phyloP scores from a whole-genome alignment of 345 rosid genomes.

The Adansonia digitata region DNA sequence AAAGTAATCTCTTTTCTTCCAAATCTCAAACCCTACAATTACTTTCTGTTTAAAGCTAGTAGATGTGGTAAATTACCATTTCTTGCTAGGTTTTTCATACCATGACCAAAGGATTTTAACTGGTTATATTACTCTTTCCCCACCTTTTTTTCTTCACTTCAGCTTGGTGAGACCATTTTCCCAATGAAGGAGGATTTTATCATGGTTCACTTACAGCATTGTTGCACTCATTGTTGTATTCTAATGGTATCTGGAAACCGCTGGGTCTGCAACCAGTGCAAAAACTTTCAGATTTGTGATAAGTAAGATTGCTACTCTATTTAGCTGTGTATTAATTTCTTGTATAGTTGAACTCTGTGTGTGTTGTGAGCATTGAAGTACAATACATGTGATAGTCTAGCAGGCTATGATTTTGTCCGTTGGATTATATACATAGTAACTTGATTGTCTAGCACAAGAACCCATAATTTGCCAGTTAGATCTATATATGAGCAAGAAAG shows the following conservation, averaged over 20 bases:
- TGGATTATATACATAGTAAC: neutral
- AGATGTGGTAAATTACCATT: neutral
- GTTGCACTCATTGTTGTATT: conserved; percentile 82
- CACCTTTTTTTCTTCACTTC: conserved; percentile 20
- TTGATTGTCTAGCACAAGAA: neutral
- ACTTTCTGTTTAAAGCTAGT: neutral
- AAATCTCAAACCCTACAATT: conserved; percentile 7
- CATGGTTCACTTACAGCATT: conserved; percentile 97
- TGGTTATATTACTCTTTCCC: neutral
- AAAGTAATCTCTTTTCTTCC: conserved; percentile 47
- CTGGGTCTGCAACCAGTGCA: conserved; percentile 94
- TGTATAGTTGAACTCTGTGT: neutral
- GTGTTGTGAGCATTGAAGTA: neutral
- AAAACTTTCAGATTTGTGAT: conserved; percentile 86
- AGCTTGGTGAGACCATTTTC: conserved; percentile 98
- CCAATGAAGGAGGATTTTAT: conserved; percentile 99
- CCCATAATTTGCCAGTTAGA: neutral
- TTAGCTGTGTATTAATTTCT: neutral
- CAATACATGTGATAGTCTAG: neutral
- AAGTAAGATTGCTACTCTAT: conserved; percentile 50
- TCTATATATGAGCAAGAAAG: neutral
- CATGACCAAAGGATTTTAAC: neutral
- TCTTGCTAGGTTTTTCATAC: neutral
- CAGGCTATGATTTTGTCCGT: neutral
- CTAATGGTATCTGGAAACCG: conserved; percentile 87